Evolutionary conservation across 2,329 filamentous ascomycete genomes (phyloP).

Genomic region (Pseudocercospora ulei): DNA sequence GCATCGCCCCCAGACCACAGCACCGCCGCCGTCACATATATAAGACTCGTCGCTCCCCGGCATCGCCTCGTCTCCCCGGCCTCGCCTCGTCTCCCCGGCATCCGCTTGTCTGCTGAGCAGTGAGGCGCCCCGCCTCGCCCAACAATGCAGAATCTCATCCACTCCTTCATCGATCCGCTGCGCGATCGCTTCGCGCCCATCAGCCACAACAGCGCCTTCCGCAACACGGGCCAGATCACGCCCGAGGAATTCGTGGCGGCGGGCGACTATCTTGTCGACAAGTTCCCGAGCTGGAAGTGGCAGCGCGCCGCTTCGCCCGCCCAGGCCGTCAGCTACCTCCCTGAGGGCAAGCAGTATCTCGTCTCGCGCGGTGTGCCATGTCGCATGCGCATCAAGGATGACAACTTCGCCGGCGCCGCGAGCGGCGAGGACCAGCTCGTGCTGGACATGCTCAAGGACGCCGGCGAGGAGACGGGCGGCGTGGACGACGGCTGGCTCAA

Average conservation of each 20-base stretch:
- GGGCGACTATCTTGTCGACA: conserved; percentile 96
- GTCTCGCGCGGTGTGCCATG: conserved; percentile 92
- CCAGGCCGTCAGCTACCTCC: conserved; percentile 71
- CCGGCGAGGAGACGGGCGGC: conserved; percentile 41
- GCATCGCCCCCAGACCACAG: too few species aligned
- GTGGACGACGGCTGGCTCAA: conserved; percentile 84
- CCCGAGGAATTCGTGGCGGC: conserved; percentile 93
- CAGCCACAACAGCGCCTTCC: conserved; percentile 83
- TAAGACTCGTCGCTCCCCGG: too few species aligned
- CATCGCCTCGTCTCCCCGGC: too few species aligned
- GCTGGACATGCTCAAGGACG: conserved; percentile 57
- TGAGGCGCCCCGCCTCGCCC: too few species aligned
- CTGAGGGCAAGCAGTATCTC: conserved; percentile 84
- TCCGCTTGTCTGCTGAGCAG: too few species aligned
- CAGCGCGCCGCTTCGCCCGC: conserved; percentile 72
- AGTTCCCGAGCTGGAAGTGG: conserved; percentile 98
- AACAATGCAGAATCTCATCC: conserved; percentile 94
- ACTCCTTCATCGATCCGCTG: conserved; percentile 72
- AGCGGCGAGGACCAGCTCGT: conserved; percentile 81
- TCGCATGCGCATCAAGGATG: conserved; percentile 66
- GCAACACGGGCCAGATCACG: conserved; percentile 86
- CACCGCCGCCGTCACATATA: too few species aligned
- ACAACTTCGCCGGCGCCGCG: conserved; percentile 82
- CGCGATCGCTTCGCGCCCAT: conserved; percentile 87
- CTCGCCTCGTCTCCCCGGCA: too few species aligned